A percentile compares a stretch with the other conserved stretches of the same genome.
Conservation (phyloP, 2,329 filamentous ascomycete genomes). For the Ceratocystis eucalypticola region DNA sequence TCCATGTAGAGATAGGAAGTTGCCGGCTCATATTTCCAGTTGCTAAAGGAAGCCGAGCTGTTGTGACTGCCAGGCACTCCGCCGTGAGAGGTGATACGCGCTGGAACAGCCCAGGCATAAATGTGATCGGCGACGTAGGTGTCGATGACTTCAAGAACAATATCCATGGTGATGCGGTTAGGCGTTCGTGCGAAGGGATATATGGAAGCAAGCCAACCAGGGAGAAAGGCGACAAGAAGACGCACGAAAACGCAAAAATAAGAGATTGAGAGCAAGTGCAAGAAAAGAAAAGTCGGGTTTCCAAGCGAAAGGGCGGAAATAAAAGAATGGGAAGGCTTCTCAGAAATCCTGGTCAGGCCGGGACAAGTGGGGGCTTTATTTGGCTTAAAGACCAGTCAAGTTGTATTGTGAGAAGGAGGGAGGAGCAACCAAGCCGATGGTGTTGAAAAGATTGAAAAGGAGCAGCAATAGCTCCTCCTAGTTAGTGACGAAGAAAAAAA, state of each 20-base stretch:
- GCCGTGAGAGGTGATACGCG: constrained; percentile 24
- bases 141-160: constrained; percentile 76
- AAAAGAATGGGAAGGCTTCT: neutral
- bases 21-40: constrained; percentile 59
- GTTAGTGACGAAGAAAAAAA: neutral
- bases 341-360: constrained; percentile 8
- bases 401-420: neutral
- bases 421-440: neutral
- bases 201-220: neutral
- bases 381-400: constrained; percentile 5
- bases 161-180: constrained; percentile 55
- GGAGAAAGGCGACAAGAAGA: neutral
- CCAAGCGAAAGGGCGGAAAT: neutral
- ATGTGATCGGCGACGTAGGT: constrained; percentile 66
- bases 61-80: constrained; percentile 26
- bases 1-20: constrained; percentile 54
- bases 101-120: constrained; percentile 60
- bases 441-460: neutral
- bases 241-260: neutral
- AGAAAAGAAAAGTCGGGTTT: neutral
- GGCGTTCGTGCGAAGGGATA: neutral
- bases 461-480: neutral
- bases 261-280: neutral
- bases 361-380: constrained; percentile 15
- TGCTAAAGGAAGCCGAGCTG: constrained; percentile 46